Conservation (phyloP, 345 rosid species). For the Lepidium sativum region DNA sequence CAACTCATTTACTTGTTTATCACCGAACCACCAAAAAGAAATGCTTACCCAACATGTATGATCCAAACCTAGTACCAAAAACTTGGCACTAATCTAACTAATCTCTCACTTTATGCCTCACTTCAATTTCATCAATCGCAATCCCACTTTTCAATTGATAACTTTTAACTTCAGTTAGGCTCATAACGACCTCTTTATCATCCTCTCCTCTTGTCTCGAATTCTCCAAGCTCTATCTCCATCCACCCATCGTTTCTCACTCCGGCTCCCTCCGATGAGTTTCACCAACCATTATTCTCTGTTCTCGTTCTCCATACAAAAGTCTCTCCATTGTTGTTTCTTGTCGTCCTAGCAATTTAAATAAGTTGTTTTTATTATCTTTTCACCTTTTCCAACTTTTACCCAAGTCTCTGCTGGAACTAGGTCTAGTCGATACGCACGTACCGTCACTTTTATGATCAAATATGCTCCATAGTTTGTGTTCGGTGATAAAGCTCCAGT, state of each 20-base stretch:
- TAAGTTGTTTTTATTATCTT: neutral
- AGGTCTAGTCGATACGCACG: slow-evolving; percentile 45
- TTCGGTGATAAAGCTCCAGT: slow-evolving; percentile 30
- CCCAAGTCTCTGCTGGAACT: slow-evolving; percentile 36
- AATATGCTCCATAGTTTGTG: slow-evolving; percentile 48
- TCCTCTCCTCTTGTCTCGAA: slow-evolving; percentile 31
- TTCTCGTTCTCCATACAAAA: slow-evolving; percentile 9
- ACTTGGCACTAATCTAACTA: neutral
- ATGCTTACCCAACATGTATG: too few relatives aligned
- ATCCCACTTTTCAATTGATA: slow-evolving; percentile 70
- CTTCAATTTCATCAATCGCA: slow-evolving; percentile 63
- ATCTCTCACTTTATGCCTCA: slow-evolving; percentile 38
- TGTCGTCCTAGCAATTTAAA: slow-evolving; percentile 16
- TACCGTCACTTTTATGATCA: slow-evolving; percentile 29
- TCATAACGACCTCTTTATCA: slow-evolving; percentile 41
- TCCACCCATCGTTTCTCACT: slow-evolving; percentile 53
- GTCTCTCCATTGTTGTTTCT: slow-evolving; percentile 25
- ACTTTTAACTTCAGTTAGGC: slow-evolving; percentile 66
- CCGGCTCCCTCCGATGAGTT: slow-evolving; percentile 12
- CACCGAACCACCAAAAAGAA: neutral
- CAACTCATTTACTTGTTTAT: neutral
- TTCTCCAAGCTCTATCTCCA: slow-evolving; percentile 73
- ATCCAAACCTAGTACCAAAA: neutral
- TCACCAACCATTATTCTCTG: slow-evolving; percentile 2
- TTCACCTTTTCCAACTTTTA: slow-evolving; percentile 19